These are phyloP conservation scores for Bacidia gigantensis DNA, from an alignment of 495 filamentous ascomycete genomes.

Conservation along the genomic window DNA sequence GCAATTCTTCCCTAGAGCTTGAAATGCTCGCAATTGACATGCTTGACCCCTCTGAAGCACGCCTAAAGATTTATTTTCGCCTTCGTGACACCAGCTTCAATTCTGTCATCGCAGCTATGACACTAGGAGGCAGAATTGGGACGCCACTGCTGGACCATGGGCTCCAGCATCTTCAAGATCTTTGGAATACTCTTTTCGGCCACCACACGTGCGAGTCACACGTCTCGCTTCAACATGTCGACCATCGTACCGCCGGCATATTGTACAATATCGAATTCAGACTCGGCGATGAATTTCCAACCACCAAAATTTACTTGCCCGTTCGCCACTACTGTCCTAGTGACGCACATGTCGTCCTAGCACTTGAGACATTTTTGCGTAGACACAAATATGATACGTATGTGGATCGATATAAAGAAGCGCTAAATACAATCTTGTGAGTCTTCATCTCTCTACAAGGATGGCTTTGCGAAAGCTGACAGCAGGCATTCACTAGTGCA, in stretches of 20 bases:
- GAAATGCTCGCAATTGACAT: slow-evolving; percentile 26
- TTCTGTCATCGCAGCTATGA: slow-evolving; percentile 21
- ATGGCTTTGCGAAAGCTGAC: too few relatives aligned
- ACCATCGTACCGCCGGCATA: slow-evolving; percentile 27
- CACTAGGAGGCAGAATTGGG: slow-evolving; percentile 18
- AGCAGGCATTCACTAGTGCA: too few relatives aligned
- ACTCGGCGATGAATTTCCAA: slow-evolving; percentile 14
- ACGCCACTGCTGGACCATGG: slow-evolving; percentile 5
- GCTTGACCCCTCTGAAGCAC: slow-evolving; percentile 14
- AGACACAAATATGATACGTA: not conserved
- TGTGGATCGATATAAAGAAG: not conserved
- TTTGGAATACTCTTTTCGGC: slow-evolving; percentile 11
- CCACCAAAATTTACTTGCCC: slow-evolving; percentile 25
- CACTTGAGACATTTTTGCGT: not conserved
- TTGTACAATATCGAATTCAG: slow-evolving; percentile 27
- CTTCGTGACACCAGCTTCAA: slow-evolving; percentile 19
- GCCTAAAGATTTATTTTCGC: slow-evolving; percentile 28
- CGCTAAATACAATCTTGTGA: not conserved
- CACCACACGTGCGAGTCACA: not conserved
- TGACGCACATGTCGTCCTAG: slow-evolving; percentile 14
- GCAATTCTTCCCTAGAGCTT: slow-evolving; percentile 12
- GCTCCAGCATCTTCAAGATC: slow-evolving; percentile 6
- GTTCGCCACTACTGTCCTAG: slow-evolving; percentile 21
- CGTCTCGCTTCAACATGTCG: slow-evolving; percentile 4
- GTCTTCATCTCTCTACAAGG: too few relatives aligned